Evolutionary conservation across 352 stramenopile species (phyloP).

Genomic region (Thalassiosira livingstoniorum): DNA sequence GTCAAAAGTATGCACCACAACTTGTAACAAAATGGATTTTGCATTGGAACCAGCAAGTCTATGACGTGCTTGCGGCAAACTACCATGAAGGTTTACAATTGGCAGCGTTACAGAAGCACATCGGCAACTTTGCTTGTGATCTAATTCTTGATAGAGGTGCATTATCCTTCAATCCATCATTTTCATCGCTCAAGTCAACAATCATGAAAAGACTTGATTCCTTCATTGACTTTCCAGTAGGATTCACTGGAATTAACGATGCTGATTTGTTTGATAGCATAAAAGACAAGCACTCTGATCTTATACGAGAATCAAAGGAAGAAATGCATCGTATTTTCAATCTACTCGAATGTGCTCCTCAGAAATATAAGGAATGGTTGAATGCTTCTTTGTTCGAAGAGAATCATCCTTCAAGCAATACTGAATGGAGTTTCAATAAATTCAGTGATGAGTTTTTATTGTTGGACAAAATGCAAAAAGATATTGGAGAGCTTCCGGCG

Average conservation of each 20-base stretch:
- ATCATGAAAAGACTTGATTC: constrained; percentile 96
- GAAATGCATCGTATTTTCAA: background rate
- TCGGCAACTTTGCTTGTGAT: constrained; percentile 44
- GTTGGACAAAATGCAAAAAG: background rate
- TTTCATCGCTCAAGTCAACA: constrained; percentile 92
- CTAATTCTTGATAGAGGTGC: background rate
- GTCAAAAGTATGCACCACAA: background rate
- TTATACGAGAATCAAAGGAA: background rate
- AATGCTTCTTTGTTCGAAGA: background rate
- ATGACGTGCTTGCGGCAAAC: constrained; percentile 93
- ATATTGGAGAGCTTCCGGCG: background rate
- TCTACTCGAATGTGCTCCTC: background rate
- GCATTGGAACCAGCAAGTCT: constrained; percentile 95
- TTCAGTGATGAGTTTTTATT: background rate
- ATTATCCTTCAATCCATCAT: constrained; percentile 87
- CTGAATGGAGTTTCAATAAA: background rate
- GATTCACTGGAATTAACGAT: constrained; percentile 83
- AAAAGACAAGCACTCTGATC: constrained; percentile 8
- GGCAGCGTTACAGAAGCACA: constrained; percentile 90
- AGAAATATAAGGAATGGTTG: background rate
- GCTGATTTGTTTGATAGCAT: constrained; percentile 39
- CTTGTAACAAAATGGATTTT: constrained; percentile 87
- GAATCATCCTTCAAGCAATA: no score
- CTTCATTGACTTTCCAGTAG: constrained; percentile 90
- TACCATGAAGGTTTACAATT: constrained; percentile 94